Evolutionary conservation across 164 flowering plant species (phyloP).

Genomic region (Magnolia changhungtana): DNA sequence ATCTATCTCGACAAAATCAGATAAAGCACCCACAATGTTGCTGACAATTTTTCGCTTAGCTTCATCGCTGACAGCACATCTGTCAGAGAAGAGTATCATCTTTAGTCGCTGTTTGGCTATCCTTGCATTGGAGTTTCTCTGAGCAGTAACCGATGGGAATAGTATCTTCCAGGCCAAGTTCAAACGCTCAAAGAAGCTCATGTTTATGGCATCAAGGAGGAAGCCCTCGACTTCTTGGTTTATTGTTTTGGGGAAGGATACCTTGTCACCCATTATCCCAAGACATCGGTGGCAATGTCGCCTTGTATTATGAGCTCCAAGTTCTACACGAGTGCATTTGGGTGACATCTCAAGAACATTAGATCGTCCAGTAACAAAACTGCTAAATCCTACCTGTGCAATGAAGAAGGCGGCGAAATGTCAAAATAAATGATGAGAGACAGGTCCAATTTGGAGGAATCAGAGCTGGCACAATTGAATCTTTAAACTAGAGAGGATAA

Average conservation of each 20-base stretch:
- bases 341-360: slow-evolving; percentile 22
- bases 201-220: slow-evolving; percentile 61
- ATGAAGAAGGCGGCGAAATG: neutral
- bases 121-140: slow-evolving; percentile 70
- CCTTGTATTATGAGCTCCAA: slow-evolving; percentile 18
- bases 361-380: slow-evolving; percentile 37
- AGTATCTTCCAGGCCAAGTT: slow-evolving; percentile 91
- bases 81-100: slow-evolving; percentile 97
- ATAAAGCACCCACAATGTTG: slow-evolving; percentile 72
- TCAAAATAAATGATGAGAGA: neutral
- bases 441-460: neutral
- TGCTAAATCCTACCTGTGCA: slow-evolving; percentile 46
- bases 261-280: slow-evolving; percentile 32
- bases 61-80: slow-evolving; percentile 94
- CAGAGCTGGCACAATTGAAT: neutral
- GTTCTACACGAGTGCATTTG: slow-evolving; percentile 29
- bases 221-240: slow-evolving; percentile 64
- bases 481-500: too few relatives aligned
- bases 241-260: slow-evolving; percentile 30
- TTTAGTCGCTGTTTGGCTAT: slow-evolving; percentile 93
- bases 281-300: slow-evolving; percentile 31
- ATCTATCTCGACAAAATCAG: slow-evolving; percentile 96
- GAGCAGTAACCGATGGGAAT: slow-evolving; percentile 57
- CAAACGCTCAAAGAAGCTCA: slow-evolving; percentile 84
- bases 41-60: slow-evolving; percentile 84